phyloP scores from a whole-genome alignment of 2,329 filamentous ascomycete species.

The Penicillium corylophilum region DNA sequence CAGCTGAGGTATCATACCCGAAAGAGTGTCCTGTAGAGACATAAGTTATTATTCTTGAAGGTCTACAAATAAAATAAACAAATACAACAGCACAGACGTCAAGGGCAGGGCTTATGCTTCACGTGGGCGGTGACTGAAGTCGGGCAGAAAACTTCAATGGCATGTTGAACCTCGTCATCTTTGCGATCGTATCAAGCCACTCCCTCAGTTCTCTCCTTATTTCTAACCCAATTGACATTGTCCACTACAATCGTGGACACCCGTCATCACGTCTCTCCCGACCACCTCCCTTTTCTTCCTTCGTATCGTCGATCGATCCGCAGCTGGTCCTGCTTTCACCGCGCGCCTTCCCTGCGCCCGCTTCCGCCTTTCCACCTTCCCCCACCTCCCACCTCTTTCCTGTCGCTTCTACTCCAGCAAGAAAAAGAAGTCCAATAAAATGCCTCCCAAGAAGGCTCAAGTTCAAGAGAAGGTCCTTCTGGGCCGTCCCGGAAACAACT shows the following conservation, averaged over 20 bases:
- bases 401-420: constrained; percentile 56
- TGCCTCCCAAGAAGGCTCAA: constrained; percentile 92
- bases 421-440: constrained; percentile 66
- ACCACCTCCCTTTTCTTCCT: constrained; percentile 38
- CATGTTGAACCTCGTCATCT: constrained; percentile 8
- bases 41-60: background rate
- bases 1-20: no score
- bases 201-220: constrained; percentile 5
- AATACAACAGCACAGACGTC: constrained; percentile 7
- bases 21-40: no score
- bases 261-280: constrained; percentile 32
- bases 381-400: constrained; percentile 28
- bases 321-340: constrained; percentile 64
- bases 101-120: constrained; percentile 20
- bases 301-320: constrained; percentile 58
- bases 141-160: constrained; percentile 26
- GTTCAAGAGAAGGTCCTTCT: constrained; percentile 95
- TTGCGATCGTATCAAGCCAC: constrained; percentile 4
- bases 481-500: constrained; percentile 92
- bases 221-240: constrained; percentile 14
- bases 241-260: constrained; percentile 22
- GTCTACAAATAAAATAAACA: background rate
- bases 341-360: constrained; percentile 34
- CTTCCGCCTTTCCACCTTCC: constrained; percentile 43
- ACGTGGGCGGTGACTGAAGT: constrained; percentile 29